These are phyloP conservation scores for Acacia confusa DNA, from an alignment of 306 rosid species.

Conservation along the genomic window DNA sequence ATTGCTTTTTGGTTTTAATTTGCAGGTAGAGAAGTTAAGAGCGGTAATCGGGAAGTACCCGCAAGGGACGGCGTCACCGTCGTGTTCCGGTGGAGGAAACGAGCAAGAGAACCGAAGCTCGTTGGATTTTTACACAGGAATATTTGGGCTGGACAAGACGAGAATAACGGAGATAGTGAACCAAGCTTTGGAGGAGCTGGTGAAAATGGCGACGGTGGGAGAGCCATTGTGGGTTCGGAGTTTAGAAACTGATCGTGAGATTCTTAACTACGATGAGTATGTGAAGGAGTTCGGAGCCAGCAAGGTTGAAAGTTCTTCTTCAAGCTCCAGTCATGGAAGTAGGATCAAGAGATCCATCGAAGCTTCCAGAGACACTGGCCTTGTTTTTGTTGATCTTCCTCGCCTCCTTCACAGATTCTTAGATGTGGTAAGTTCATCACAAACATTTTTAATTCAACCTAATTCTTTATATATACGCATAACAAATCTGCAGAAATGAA, in stretches of 20 bases:
- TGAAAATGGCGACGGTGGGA: constrained; percentile 69
- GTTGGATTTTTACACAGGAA: constrained; percentile 83
- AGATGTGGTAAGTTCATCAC: constrained; percentile 63
- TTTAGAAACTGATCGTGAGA: constrained; percentile 84
- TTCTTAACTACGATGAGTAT: constrained; percentile 87
- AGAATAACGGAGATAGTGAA: constrained; percentile 77
- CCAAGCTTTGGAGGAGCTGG: constrained; percentile 77
- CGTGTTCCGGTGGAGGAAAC: constrained; percentile 69
- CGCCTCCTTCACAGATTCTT: constrained; percentile 71
- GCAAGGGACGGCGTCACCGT: constrained; percentile 58
- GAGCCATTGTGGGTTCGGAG: constrained; percentile 92
- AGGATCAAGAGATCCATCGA: constrained; percentile 74
- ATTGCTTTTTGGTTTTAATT: neutral
- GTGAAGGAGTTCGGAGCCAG: constrained; percentile 49
- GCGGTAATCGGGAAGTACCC: constrained; percentile 57
- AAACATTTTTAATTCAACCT: neutral
- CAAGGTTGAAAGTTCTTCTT: neutral
- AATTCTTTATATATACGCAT: neutral
- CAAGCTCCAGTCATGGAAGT: neutral
- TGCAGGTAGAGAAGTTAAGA: constrained; percentile 78
- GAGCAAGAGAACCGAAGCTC: constrained; percentile 78
- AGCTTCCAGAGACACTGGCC: constrained; percentile 80
- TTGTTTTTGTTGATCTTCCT: constrained; percentile 79
- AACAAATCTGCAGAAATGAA: neutral
- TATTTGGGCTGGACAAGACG: constrained; percentile 81